Evolutionary conservation across 306 rosid genomes (phyloP), one percentile per base, ranked within the genome.

Genomic region (Prunus davidiana): DNA sequence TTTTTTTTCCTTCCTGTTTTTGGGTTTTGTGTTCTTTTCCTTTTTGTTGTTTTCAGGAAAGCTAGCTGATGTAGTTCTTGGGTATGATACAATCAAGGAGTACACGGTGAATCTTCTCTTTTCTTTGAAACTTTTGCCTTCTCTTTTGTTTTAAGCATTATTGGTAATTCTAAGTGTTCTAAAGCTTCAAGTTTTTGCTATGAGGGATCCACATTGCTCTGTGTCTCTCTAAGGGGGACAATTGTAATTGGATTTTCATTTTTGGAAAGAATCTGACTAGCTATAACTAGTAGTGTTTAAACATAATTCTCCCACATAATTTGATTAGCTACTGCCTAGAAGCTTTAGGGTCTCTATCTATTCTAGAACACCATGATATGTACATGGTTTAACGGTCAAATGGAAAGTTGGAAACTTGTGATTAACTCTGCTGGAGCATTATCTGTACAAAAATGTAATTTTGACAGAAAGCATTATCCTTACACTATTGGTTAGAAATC

Each of bases 31-130:
- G 9, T 25, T 28, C 25, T 47, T 22, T 3, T 51, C 19, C 28
- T 25, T 69, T 73, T 61, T 46, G 69, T 25, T 78, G 52, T 73
- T 19, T 83, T 7, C 76, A 93, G 98, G 95, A 77, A 89, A 89
- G 72, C 77, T 88, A 65, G 91, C 76, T 63, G 96, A 93, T 91
- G 81, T 91, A 63, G 82, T 89, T 86, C 95, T 93, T 67, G 98
- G 96, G 64, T 93, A 89, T 67, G 82, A 91, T 81, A 85, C 98
- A 71, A 5, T 89, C 65, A 78, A 86, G 46, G 89, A 88, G 43
- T 93, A 93, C 79, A 76, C 68, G 55, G 97, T 88, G 73, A 76
- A 82, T 72, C 15, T 71, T 73, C 68, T 66, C 62, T 67, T 27
- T 34, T 47, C 12, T 12, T 27, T 1, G 9, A 1, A 2, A 4